Percentiles rank a stretch among this genome's conserved stretches.
Conservation (phyloP, 495 filamentous ascomycete species). For the Aspergillus cavernicola region DNA sequence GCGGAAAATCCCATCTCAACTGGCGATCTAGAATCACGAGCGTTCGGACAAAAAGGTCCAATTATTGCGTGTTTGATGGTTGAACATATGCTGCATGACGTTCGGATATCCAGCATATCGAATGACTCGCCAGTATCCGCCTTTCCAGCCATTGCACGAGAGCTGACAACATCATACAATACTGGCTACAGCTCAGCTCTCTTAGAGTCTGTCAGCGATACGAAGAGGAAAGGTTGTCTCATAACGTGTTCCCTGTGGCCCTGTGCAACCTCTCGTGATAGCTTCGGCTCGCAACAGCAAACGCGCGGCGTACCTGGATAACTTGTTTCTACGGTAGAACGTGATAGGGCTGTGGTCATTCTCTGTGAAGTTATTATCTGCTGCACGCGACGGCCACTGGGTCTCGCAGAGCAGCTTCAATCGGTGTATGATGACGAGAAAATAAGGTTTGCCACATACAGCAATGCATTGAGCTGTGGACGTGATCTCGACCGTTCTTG, state of each 20-base stretch:
- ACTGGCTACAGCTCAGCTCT: not conserved
- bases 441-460: not conserved
- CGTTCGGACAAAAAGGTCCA: not conserved
- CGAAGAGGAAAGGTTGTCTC: not conserved
- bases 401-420: not conserved
- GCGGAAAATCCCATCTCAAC: not conserved
- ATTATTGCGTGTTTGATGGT: too few relatives aligned
- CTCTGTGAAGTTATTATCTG: not conserved
- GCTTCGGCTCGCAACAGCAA: not conserved
- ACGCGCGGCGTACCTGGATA: not conserved
- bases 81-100: not conserved
- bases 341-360: not conserved
- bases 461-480: not conserved
- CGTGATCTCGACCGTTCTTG: conserved; percentile 4
- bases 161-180: not conserved
- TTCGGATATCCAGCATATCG: not conserved
- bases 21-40: not conserved
- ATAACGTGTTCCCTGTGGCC: conserved; percentile 4
- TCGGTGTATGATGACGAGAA: not conserved
- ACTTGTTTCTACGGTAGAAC: not conserved
- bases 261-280: conserved; percentile 12
- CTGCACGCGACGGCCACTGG: not conserved
- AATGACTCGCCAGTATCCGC: not conserved
- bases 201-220: not conserved
- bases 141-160: not conserved